phyloP scores from a whole-genome alignment of 164 flowering plant species.

The Nelumbo lutea region DNA sequence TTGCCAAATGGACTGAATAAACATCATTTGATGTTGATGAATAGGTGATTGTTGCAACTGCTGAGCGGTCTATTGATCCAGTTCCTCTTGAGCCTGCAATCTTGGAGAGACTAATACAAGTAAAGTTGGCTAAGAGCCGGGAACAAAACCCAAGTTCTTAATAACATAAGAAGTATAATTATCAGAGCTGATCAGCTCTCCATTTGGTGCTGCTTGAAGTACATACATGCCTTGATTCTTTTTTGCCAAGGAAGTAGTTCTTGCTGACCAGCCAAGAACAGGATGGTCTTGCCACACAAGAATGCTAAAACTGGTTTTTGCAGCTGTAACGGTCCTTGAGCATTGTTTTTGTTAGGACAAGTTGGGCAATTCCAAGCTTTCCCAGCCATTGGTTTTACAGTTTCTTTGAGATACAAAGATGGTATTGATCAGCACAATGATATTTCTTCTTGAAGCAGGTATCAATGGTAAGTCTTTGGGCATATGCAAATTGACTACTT shows the following conservation, averaged over 20 bases:
- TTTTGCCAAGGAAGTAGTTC: neutral
- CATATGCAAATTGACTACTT: too few species aligned
- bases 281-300: too few species aligned
- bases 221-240: neutral
- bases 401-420: too few species aligned
- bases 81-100: constrained; percentile 86
- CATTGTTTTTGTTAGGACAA: neutral
- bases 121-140: constrained; percentile 57
- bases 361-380: neutral
- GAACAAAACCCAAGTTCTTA: constrained; percentile 29
- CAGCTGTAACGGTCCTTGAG: neutral
- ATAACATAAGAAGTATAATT: neutral
- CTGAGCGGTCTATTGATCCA: constrained; percentile 91
- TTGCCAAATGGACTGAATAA: neutral
- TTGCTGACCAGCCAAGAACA: neutral
- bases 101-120: constrained; percentile 87
- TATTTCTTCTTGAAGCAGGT: too few species aligned
- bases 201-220: neutral
- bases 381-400: too few species aligned
- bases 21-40: constrained; percentile 7
- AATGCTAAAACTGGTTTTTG: too few species aligned
- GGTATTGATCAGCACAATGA: too few species aligned
- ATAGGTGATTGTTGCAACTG: constrained; percentile 78
- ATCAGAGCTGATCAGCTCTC: neutral
- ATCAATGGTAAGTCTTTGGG: too few species aligned